Conservation (phyloP, 257 asterid genomes). For the Capsicum chinense region DNA sequence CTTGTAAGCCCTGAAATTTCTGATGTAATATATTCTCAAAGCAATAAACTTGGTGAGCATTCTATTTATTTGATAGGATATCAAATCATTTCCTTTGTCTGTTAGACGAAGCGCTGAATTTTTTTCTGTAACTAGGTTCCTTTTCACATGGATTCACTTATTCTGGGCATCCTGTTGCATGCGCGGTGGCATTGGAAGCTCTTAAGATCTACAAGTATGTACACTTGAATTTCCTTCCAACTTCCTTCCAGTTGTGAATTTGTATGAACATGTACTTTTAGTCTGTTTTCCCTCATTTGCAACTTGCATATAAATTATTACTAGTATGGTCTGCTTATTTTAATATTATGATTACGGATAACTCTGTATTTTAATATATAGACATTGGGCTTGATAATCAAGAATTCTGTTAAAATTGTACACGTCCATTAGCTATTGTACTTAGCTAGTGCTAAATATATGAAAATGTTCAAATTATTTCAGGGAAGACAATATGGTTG, state of each 20-base stretch:
- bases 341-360: not conserved
- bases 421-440: not conserved
- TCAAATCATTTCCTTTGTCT: not conserved
- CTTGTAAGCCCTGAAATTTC: slow-evolving; percentile 79
- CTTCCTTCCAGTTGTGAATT: not conserved
- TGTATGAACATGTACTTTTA: not conserved
- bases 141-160: slow-evolving; percentile 97
- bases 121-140: slow-evolving; percentile 49
- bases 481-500: slow-evolving; percentile 83
- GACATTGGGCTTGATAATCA: slow-evolving; percentile 6
- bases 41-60: slow-evolving; percentile 81
- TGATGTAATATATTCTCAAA: slow-evolving; percentile 85
- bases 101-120: not conserved
- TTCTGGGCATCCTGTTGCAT: slow-evolving; percentile 96
- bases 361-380: not conserved
- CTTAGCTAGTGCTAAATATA: not conserved
- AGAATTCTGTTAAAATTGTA: slow-evolving; percentile 9
- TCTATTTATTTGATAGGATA: not conserved
- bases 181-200: slow-evolving; percentile 96
- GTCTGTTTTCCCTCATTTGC: not conserved
- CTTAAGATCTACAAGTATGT: slow-evolving; percentile 86
- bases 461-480: slow-evolving; percentile 22
- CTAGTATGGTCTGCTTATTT: not conserved
- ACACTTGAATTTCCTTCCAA: not conserved
- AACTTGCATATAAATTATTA: not conserved